These are phyloP conservation scores for Metschnikowia gelsemii DNA, from an alignment of 805 yeast species.

Conservation along the genomic window DNA sequence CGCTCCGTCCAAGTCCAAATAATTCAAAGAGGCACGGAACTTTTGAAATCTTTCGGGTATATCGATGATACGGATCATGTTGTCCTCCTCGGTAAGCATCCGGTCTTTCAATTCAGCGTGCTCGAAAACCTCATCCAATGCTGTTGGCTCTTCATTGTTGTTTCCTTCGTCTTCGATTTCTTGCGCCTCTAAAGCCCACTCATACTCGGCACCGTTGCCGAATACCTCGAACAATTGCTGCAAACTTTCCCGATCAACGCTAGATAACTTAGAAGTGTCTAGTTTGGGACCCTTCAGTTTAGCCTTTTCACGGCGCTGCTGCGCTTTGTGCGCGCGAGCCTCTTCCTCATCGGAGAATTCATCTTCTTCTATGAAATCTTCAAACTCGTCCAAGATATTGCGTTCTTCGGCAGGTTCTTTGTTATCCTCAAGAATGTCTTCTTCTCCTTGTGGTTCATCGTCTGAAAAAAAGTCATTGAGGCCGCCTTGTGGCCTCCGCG, in stretches of 20 bases:
- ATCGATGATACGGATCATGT: conserved; percentile 77
- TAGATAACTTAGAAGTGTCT: conserved; percentile 58
- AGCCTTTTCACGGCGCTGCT: conserved; percentile 33
- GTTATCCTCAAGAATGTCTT: conserved; percentile 27
- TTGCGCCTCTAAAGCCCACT: conserved; percentile 96
- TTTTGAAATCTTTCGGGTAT: conserved; percentile 91
- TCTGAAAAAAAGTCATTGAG: conserved; percentile 73
- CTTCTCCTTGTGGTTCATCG: conserved; percentile 35
- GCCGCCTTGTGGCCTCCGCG: conserved; percentile 30
- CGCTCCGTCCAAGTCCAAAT: conserved; percentile 64
- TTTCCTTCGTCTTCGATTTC: conserved; percentile 57
- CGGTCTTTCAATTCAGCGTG: conserved; percentile 88
- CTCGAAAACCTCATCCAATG: conserved; percentile 89
- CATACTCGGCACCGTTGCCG: conserved; percentile 96
- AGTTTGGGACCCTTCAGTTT: conserved; percentile 43
- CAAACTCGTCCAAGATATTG: conserved; percentile 74
- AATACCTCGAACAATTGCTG: conserved; percentile 93
- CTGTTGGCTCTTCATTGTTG: conserved; percentile 54
- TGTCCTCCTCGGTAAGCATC: conserved; percentile 89
- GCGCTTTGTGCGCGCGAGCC: conserved; percentile 35
- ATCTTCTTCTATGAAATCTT: conserved; percentile 96
- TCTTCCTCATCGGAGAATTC: conserved; percentile 84
- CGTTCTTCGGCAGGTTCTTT: conserved; percentile 24
- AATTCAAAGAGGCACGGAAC: conserved; percentile 62
- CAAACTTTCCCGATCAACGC: conserved; percentile 82